Conservation (phyloP, 331 rosid genomes). For the Acacia concinna region DNA sequence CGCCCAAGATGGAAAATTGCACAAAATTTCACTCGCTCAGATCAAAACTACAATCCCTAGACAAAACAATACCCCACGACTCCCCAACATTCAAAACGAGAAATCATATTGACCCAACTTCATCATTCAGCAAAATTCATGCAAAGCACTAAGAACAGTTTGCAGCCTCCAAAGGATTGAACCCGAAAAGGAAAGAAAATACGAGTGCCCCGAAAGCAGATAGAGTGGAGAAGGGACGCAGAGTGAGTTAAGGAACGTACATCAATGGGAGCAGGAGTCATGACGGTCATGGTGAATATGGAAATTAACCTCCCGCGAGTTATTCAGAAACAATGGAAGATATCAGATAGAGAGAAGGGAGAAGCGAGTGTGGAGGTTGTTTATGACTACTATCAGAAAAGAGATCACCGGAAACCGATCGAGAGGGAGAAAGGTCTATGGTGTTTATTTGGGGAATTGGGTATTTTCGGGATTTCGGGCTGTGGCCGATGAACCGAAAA, state of each 20-base stretch:
- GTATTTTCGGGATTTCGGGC: slow-evolving; percentile 34
- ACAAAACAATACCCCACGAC: slow-evolving; percentile 38
- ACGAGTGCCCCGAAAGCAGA: slow-evolving; percentile 4
- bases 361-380: neutral
- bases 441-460: slow-evolving; percentile 36
- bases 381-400: slow-evolving; percentile 28
- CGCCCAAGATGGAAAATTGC: slow-evolving; percentile 19
- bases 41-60: slow-evolving; percentile 53
- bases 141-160: slow-evolving; percentile 19
- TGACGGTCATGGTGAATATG: slow-evolving; percentile 56
- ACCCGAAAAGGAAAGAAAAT: neutral
- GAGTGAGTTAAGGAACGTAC: slow-evolving; percentile 44
- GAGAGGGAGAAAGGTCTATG: slow-evolving; percentile 34
- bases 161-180: slow-evolving; percentile 25
- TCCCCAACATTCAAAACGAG: slow-evolving; percentile 6
- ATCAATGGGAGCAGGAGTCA: slow-evolving; percentile 76
- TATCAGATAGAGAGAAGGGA: neutral
- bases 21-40: slow-evolving; percentile 35
- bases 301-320: slow-evolving; percentile 34
- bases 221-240: neutral
- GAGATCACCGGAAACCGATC: slow-evolving; percentile 53
- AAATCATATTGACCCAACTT: slow-evolving; percentile 29
- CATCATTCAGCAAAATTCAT: slow-evolving; percentile 21
- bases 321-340: slow-evolving; percentile 26
- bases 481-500: neutral